These are phyloP conservation scores for Mycena olivaceomarginata DNA, from an alignment of 768 basidiomycete genomes.

Conservation along the genomic window DNA sequence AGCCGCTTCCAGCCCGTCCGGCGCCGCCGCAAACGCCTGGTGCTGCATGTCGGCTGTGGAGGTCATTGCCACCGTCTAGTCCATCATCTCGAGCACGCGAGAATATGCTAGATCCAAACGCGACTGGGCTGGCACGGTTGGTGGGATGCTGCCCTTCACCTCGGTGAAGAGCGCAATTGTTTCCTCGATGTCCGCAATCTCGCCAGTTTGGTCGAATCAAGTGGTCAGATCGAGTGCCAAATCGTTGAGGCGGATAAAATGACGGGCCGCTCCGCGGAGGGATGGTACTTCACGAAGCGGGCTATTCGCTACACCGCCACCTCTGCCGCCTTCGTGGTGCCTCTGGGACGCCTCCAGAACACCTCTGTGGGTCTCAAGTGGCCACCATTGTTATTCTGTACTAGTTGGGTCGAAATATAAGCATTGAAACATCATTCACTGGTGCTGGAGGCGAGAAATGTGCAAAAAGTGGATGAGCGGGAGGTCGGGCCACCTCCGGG, in stretches of 20 bases:
- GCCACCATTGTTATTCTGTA: too few species aligned
- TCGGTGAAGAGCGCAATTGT: slow-evolving; percentile 17
- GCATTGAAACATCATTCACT: too few species aligned
- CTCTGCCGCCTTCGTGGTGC: too few species aligned
- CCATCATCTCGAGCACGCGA: slow-evolving; percentile 27
- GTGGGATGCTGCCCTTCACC: slow-evolving; percentile 9
- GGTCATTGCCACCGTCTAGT: background rate
- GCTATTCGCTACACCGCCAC: too few species aligned
- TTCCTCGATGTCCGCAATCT: slow-evolving; percentile 15
- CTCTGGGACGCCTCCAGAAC: too few species aligned
- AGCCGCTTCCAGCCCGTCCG: slow-evolving; percentile 46
- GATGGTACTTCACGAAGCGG: background rate
- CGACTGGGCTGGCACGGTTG: background rate
- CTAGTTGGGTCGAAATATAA: too few species aligned
- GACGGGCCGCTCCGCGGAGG: background rate
- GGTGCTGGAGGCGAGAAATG: too few species aligned
- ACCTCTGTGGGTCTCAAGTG: too few species aligned
- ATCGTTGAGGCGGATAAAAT: background rate
- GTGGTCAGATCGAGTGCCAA: slow-evolving; percentile 5
- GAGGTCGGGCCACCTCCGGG: too few species aligned
- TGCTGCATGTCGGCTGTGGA: slow-evolving; percentile 30
- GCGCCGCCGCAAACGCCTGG: slow-evolving; percentile 3
- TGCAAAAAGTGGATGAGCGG: too few species aligned
- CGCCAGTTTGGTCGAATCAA: slow-evolving; percentile 11
- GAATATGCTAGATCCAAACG: slow-evolving; percentile 26